These are phyloP conservation scores for Phytophthora chlamydospora DNA, from an alignment of 352 stramenopile species.

Conservation along the genomic window DNA sequence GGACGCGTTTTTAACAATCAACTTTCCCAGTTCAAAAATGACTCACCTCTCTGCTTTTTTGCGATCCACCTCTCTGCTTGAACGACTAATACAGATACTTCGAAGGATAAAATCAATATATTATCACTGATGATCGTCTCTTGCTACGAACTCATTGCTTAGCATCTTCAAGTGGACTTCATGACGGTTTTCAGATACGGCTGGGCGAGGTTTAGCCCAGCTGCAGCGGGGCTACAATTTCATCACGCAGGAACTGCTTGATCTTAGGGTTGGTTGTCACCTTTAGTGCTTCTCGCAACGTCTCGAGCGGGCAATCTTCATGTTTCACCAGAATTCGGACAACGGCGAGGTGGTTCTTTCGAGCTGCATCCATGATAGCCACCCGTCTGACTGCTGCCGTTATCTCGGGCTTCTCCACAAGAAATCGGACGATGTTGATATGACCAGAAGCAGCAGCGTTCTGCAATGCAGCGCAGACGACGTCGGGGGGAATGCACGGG, in stretches of 20 bases:
- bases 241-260: not conserved
- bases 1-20: too few species aligned
- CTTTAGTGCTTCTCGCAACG: not conserved
- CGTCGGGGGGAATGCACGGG: not conserved
- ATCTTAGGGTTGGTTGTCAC: not conserved
- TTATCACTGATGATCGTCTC: too few species aligned
- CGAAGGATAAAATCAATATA: too few species aligned
- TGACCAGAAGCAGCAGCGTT: not conserved
- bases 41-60: too few species aligned
- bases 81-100: too few species aligned
- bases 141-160: too few species aligned
- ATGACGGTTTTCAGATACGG: too few species aligned
- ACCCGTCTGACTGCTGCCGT: not conserved
- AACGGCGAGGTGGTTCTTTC: not conserved
- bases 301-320: not conserved
- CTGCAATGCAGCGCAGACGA: not conserved
- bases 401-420: constrained; percentile 1
- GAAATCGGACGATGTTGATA: not conserved
- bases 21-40: too few species aligned
- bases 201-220: too few species aligned
- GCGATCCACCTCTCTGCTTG: too few species aligned
- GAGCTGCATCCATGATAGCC: constrained; percentile 2
- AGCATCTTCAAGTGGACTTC: too few species aligned
- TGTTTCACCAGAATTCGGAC: not conserved
- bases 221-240: not conserved